Evolutionary conservation across 228 moss, liverwort and hornwort genomes (phyloP).

Genomic region (Sphagnum magellanicum): DNA sequence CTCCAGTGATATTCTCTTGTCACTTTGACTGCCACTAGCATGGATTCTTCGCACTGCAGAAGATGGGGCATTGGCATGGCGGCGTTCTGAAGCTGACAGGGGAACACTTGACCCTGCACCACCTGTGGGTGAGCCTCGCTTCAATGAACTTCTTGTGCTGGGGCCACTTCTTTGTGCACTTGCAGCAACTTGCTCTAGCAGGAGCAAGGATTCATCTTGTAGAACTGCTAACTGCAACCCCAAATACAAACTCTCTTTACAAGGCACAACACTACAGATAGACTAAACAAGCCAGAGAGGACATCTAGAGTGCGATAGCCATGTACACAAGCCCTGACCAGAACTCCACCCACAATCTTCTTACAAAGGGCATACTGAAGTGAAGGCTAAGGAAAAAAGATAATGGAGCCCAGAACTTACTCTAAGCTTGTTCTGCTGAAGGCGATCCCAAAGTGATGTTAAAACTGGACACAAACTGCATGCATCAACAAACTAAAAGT

Average conservation of each 20-base stretch:
- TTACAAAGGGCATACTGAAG: no score
- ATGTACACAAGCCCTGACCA: neutral
- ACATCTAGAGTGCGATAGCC: neutral
- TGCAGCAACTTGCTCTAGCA: conserved; percentile 25
- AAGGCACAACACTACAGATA: neutral
- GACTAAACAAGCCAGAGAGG: neutral
- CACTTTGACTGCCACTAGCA: neutral
- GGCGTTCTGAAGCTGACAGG: neutral
- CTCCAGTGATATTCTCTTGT: neutral
- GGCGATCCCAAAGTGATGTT: conserved; percentile 68
- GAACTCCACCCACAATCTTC: no score
- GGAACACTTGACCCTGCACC: neutral
- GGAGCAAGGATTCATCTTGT: conserved; percentile 30
- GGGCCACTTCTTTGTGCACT: conserved; percentile 31
- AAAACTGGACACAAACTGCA: conserved; percentile 81
- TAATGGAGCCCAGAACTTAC: conserved; percentile 11
- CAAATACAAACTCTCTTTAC: neutral
- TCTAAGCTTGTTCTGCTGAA: conserved; percentile 73
- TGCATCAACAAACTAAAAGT: neutral
- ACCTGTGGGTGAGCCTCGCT: neutral
- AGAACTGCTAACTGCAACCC: conserved; percentile 20
- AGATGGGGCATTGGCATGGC: neutral
- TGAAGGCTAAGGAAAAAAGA: neutral
- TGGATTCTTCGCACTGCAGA: neutral
- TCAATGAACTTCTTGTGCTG: conserved; percentile 4